Evolutionary conservation across 176 grass and related monocot genomes (phyloP).

Genomic region (Oryza glaberrima): DNA sequence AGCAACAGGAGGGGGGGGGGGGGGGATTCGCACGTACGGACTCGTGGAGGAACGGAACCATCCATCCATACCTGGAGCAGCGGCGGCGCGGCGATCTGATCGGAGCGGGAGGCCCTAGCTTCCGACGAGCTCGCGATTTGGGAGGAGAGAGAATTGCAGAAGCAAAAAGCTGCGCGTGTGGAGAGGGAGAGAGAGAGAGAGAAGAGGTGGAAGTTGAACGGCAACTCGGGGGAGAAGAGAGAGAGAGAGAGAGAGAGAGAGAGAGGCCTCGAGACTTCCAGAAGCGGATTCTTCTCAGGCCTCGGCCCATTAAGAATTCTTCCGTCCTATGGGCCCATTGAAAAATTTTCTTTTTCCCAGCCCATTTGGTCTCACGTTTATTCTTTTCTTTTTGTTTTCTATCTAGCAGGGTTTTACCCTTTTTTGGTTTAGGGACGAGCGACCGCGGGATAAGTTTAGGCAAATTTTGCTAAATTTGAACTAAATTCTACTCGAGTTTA

Average conservation of each 20-base stretch:
- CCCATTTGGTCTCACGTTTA: too few relatives aligned
- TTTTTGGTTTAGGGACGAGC: too few relatives aligned
- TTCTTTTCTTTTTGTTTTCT: too few relatives aligned
- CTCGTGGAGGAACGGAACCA: not conserved
- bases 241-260: too few relatives aligned
- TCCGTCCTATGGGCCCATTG: too few relatives aligned
- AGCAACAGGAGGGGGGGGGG: not conserved
- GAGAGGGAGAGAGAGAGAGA: not conserved
- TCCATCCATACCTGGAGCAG: not conserved
- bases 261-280: not conserved
- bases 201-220: not conserved
- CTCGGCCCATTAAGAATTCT: not conserved
- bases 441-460: too few relatives aligned
- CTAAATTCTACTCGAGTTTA: too few relatives aligned
- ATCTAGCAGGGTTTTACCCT: too few relatives aligned
- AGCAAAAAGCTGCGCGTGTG: not conserved
- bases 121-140: not conserved
- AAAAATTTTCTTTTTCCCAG: not conserved
- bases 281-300: not conserved
- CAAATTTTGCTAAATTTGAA: too few relatives aligned
- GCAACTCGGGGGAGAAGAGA: not conserved
- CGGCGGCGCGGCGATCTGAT: conserved; percentile 7
- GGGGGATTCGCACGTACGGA: not conserved
- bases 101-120: not conserved
- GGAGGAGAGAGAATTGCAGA: not conserved